These are phyloP conservation scores for Dacryopinax primogenitus DNA, from an alignment of 768 basidiomycete species.

Conservation along the genomic window DNA sequence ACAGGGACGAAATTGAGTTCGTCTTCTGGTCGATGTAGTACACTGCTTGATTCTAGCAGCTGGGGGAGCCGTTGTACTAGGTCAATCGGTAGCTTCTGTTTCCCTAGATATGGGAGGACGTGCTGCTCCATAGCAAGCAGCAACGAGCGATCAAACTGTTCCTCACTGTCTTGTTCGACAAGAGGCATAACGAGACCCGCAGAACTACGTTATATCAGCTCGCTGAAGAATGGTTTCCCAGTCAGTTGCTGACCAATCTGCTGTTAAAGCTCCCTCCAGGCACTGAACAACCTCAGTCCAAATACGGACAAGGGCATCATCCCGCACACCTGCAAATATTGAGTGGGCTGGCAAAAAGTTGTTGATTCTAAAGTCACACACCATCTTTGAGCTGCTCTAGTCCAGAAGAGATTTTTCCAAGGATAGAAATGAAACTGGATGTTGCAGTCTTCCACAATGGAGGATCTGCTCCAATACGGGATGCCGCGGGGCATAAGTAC, in stretches of 20 bases:
- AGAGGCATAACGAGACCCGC: slow-evolving; percentile 43
- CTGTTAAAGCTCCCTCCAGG: slow-evolving; percentile 66
- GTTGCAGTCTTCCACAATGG: slow-evolving; percentile 97
- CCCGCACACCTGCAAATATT: slow-evolving; percentile 37
- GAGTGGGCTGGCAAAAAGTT: not conserved
- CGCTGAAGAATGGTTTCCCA: too few species aligned
- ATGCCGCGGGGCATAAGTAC: slow-evolving; percentile 84
- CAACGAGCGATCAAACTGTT: slow-evolving; percentile 75
- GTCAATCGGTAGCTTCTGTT: slow-evolving; percentile 53
- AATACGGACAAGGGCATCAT: slow-evolving; percentile 60
- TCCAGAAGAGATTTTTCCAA: slow-evolving; percentile 49
- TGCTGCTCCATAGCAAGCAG: slow-evolving; percentile 67
- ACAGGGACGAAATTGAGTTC: slow-evolving; percentile 17
- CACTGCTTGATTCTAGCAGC: not conserved
- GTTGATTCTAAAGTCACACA: slow-evolving; percentile 22
- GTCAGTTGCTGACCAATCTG: slow-evolving; percentile 58
- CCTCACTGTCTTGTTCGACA: slow-evolving; percentile 59
- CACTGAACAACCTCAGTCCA: slow-evolving; percentile 78
- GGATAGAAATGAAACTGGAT: slow-evolving; percentile 55
- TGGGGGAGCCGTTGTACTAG: slow-evolving; percentile 34
- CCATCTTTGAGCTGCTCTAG: slow-evolving; percentile 41
- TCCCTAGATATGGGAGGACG: slow-evolving; percentile 63
- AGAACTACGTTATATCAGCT: too few species aligned
- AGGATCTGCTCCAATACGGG: slow-evolving; percentile 71
- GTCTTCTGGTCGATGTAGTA: slow-evolving; percentile 10